Percentiles rank a stretch among this genome's conserved stretches.
These are phyloP conservation scores for Polychaeton citri DNA, from an alignment of 2,329 filamentous ascomycete genomes.

Conservation along the genomic window DNA sequence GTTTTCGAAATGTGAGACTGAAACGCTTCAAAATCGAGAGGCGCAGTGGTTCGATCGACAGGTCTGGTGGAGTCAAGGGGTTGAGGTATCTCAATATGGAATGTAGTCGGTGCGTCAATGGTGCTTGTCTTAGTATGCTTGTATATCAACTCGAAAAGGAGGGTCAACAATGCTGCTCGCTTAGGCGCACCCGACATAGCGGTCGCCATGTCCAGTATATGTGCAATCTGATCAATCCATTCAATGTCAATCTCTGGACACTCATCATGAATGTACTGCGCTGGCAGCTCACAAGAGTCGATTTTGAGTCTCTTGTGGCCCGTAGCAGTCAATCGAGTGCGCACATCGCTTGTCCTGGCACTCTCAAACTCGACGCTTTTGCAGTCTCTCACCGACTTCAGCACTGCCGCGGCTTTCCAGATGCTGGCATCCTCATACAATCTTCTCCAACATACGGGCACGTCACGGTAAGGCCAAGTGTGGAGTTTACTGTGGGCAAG, in stretches of 20 bases:
- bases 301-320: not conserved
- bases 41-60: slow-evolving; percentile 4
- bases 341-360: not conserved
- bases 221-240: slow-evolving; percentile 34
- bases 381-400: slow-evolving; percentile 5
- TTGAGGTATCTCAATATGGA: slow-evolving; percentile 5
- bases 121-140: not conserved
- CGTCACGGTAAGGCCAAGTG: slow-evolving; percentile 51
- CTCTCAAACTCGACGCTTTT: too few relatives aligned
- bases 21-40: slow-evolving; percentile 14
- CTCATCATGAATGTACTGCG: not conserved
- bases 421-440: slow-evolving; percentile 60
- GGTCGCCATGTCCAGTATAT: slow-evolving; percentile 59
- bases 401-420: slow-evolving; percentile 38
- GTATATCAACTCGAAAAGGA: slow-evolving; percentile 39
- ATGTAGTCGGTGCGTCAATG: slow-evolving; percentile 1
- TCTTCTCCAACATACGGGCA: slow-evolving; percentile 55
- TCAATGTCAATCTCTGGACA: not conserved
- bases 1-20: slow-evolving; percentile 14
- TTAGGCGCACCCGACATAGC: slow-evolving; percentile 58
- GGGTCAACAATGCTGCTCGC: slow-evolving; percentile 33
- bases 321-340: not conserved
- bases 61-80: slow-evolving; percentile 2
- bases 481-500: slow-evolving; percentile 56
- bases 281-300: not conserved